These are phyloP conservation scores for Nepenthes mirabilis DNA, from an alignment of 148 eudicot species.

Conservation along the genomic window DNA sequence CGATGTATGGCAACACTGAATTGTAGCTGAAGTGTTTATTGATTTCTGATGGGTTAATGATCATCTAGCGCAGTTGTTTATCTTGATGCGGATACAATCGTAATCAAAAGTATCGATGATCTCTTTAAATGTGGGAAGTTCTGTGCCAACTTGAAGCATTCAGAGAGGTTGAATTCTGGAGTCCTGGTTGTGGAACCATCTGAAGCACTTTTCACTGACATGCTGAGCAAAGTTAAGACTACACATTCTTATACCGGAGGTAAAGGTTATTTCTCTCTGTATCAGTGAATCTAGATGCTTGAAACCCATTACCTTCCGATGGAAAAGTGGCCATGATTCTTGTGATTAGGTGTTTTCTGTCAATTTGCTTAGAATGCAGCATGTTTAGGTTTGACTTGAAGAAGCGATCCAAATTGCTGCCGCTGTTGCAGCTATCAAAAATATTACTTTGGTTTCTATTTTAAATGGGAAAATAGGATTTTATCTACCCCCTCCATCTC, in stretches of 20 bases:
- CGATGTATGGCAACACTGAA: no score
- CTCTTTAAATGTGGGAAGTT: conserved; percentile 85
- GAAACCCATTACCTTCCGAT: background rate
- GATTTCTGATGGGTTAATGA: background rate
- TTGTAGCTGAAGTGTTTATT: no score
- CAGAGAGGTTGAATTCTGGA: conserved; percentile 96
- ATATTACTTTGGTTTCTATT: no score
- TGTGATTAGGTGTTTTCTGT: no score
- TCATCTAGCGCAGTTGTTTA: conserved; percentile 62
- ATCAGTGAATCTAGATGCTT: background rate
- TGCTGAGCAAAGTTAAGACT: conserved; percentile 67
- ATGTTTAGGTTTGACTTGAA: no score
- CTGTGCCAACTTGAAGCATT: conserved; percentile 97
- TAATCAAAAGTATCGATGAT: conserved; percentile 74
- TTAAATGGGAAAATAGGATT: no score
- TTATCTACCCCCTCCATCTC: no score
- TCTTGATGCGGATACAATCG: conserved; percentile 99
- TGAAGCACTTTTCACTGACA: conserved; percentile 62
- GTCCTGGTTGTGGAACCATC: conserved; percentile 98
- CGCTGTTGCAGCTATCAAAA: no score
- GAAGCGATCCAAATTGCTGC: no score
- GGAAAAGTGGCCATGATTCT: no score
- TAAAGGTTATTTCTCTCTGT: conserved; percentile 12
- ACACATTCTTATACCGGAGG: conserved; percentile 95
- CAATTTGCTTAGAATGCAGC: no score